Base-by-base conservation (phyloP, 177 flowering plant species). In the Tripterygium wilfordii region DNA sequence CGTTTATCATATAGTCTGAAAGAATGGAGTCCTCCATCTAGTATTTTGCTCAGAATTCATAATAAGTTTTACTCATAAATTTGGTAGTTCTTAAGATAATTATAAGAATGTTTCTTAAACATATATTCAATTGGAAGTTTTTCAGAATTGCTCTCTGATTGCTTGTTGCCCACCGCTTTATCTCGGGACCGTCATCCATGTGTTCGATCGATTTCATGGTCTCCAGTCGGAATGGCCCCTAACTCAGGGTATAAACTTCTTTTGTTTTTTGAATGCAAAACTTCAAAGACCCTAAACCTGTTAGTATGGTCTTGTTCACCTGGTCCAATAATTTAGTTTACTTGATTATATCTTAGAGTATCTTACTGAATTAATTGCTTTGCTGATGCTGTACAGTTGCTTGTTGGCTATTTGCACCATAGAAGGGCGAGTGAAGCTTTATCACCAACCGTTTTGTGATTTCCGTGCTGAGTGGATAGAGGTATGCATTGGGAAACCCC, bases 381-480 rank as follows among this genome's bases (percentile, higher is more conserved):
- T 57, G 45, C 27, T 21, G 10, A 35, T 48, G 51, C 33, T 48
- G 58, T 44, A 36, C 67, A 88, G 98, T 65, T 85, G 96, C 70
- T 73, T 91, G 85, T 84, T 91, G 56, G 95, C 90, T 60, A 82
- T 91, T 57, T 91, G 98, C 71, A 77, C 94, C n/a, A 54, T 71
- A 25, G 82, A 77, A 27, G 98, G 96, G 29, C 71, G 71, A 36
- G 94, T 85, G 42, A 88, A 88, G 69, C 60, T 91, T 44, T 91
- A 85, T 49, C 83, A 87, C 31, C 67, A 70, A 36, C 98, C 98
- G 14, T 83, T 56, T 64, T 70, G 67, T 56, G 95, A 88, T 56
- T 83, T 68, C 56, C 60, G 59, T 48, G 74, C 85, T 44, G 96
- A 91, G 55, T 91, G 98, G 96, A 54, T 85, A 30, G 95, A 85